phyloP scores from a whole-genome alignment of 331 rosid genomes.

The Arachis monticola region DNA sequence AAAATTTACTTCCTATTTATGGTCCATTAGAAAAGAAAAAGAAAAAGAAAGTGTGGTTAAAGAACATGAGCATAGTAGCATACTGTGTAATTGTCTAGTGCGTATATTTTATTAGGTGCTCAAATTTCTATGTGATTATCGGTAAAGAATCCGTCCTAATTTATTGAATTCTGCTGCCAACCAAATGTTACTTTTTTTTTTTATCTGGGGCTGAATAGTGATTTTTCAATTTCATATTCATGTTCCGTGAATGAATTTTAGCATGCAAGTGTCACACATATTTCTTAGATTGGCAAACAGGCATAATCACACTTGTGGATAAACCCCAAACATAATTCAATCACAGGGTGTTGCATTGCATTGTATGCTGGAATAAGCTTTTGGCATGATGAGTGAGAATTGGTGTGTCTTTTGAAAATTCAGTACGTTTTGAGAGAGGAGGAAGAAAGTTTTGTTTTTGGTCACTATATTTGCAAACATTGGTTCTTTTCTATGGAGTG shows the following conservation, averaged over 20 bases:
- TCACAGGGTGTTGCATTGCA: conserved; percentile 1
- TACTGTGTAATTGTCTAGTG: background rate
- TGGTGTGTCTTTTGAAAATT: background rate
- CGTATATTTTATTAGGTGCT: conserved; percentile 3
- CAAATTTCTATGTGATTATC: background rate
- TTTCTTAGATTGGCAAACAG: conserved; percentile 23
- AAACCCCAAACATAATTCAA: conserved; percentile 6
- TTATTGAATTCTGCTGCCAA: conserved; percentile 10
- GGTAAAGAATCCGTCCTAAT: background rate
- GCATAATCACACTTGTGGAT: background rate
- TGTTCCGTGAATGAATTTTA: conserved; percentile 22
- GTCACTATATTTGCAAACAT: background rate
- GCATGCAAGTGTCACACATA: conserved; percentile 5
- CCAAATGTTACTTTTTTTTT: conserved; percentile 26
- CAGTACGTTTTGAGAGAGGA: conserved; percentile 5
- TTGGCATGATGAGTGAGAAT: background rate
- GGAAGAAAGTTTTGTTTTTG: background rate
- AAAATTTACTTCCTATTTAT: background rate
- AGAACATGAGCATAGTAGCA: background rate
- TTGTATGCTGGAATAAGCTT: background rate
- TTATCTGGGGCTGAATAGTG: background rate
- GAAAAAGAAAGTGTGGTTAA: background rate
- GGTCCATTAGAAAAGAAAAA: background rate
- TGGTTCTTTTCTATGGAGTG: conserved; percentile 13
- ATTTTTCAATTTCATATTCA: background rate